Conservation (phyloP, 1,284 basidiomycete genomes). For the Apiotrichum veenhuisii region DNA sequence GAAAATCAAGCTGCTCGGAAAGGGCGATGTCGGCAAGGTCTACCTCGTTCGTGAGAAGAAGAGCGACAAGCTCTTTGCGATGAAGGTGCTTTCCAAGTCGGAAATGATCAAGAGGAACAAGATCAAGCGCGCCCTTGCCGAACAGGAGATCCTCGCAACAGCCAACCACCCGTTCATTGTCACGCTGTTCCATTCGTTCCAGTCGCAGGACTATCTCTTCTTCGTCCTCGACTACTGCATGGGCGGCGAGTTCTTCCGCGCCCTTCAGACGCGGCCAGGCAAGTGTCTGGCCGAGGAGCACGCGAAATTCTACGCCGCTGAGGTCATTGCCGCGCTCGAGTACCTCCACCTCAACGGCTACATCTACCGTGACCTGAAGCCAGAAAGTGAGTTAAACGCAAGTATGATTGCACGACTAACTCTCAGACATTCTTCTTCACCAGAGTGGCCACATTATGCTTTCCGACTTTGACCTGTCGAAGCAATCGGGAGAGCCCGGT, state of each 20-base stretch:
- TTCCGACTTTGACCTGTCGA: slow-evolving; percentile 98
- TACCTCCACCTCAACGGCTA: slow-evolving; percentile 99
- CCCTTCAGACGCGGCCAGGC: slow-evolving; percentile 87
- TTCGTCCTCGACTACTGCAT: slow-evolving; percentile 99
- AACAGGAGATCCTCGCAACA: slow-evolving; percentile 93
- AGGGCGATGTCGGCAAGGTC: slow-evolving; percentile 93
- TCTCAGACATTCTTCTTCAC: slow-evolving; percentile 89
- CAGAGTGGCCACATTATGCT: slow-evolving; percentile 99
- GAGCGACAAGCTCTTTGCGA: slow-evolving; percentile 83
- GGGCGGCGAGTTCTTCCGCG: slow-evolving; percentile 98
- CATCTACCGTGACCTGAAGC: slow-evolving; percentile 98
- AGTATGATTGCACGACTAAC: neutral
- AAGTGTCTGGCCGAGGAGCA: slow-evolving; percentile 95
- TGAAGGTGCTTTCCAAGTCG: slow-evolving; percentile 96
- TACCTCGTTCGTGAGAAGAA: slow-evolving; percentile 96
- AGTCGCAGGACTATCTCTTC: slow-evolving; percentile 93
- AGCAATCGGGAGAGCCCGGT: slow-evolving; percentile 81
- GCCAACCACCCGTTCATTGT: slow-evolving; percentile 98
- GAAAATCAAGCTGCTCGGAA: slow-evolving; percentile 91
- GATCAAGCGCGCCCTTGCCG: slow-evolving; percentile 92
- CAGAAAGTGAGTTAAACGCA: slow-evolving; percentile 86
- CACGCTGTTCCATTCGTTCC: slow-evolving; percentile 94
- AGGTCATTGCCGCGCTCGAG: slow-evolving; percentile 95
- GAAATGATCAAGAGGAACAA: slow-evolving; percentile 99
- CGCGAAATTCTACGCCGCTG: slow-evolving; percentile 95